These are phyloP conservation scores for Thelonectria discophora DNA, from an alignment of 2,329 filamentous ascomycete genomes.

Conservation along the genomic window DNA sequence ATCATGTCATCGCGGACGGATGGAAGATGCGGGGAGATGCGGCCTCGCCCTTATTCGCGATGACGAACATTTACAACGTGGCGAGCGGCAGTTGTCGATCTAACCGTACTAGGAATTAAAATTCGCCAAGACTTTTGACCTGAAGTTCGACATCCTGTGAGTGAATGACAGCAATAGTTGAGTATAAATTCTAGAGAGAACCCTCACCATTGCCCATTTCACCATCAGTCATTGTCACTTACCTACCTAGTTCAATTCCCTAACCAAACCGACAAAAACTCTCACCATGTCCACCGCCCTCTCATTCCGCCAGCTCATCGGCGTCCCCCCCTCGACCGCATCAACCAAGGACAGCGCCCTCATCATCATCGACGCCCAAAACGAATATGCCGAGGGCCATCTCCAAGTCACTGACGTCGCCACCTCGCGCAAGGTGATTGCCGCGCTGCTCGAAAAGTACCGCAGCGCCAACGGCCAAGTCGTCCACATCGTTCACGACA, in stretches of 20 bases:
- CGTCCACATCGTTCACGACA: constrained; percentile 69
- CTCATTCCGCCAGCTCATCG: constrained; percentile 60
- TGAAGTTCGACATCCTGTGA: background rate
- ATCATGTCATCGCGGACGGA: too few relatives aligned
- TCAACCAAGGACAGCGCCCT: constrained; percentile 66
- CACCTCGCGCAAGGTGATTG: constrained; percentile 64
- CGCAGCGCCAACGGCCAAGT: constrained; percentile 59
- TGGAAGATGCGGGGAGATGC: too few relatives aligned
- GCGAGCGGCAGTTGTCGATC: background rate
- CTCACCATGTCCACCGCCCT: background rate
- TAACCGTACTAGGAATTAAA: background rate
- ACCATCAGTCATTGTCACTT: background rate
- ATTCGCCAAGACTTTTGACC: background rate
- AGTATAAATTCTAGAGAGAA: background rate
- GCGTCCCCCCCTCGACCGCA: constrained; percentile 63
- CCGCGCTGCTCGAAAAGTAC: constrained; percentile 66
- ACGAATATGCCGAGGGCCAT: constrained; percentile 70
- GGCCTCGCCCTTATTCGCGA: too few relatives aligned
- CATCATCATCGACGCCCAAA: constrained; percentile 76
- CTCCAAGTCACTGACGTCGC: constrained; percentile 64
- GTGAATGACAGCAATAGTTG: background rate
- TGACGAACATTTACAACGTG: background rate
- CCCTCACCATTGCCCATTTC: background rate
- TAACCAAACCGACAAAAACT: background rate
- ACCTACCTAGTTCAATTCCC: background rate